Conservation (phyloP, 495 filamentous ascomycete genomes). For the Penicillium herquei region DNA sequence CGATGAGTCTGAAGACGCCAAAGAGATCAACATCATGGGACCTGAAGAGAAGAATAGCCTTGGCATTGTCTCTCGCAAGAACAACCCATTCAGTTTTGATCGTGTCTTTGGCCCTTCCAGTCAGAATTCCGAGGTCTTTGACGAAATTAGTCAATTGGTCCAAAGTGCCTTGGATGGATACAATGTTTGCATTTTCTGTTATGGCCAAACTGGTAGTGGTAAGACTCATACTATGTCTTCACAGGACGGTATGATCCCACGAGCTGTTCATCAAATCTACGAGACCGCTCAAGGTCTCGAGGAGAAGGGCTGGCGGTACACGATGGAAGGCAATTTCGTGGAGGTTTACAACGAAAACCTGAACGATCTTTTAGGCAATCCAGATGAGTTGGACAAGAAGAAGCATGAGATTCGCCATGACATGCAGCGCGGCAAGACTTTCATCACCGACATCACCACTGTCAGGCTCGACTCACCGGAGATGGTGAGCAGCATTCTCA, state of each 20-base stretch:
- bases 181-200: slow-evolving; percentile 99
- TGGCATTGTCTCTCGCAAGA: slow-evolving; percentile 71
- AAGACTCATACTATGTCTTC: slow-evolving; percentile 98
- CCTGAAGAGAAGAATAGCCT: slow-evolving; percentile 81
- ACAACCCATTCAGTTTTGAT: slow-evolving; percentile 86
- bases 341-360: slow-evolving; percentile 99
- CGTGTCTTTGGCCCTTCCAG: slow-evolving; percentile 80
- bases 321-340: slow-evolving; percentile 93
- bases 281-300: slow-evolving; percentile 75
- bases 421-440: slow-evolving; percentile 73
- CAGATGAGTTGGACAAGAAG: slow-evolving; percentile 75
- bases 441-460: slow-evolving; percentile 77
- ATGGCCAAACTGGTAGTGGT: slow-evolving; percentile 94
- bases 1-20: slow-evolving; percentile 69
- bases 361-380: slow-evolving; percentile 82
- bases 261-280: slow-evolving; percentile 90
- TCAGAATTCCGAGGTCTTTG: slow-evolving; percentile 86
- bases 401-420: slow-evolving; percentile 94
- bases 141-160: slow-evolving; percentile 95
- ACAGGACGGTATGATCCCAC: slow-evolving; percentile 90
- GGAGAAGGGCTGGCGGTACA: slow-evolving; percentile 92
- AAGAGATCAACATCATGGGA: slow-evolving; percentile 81
- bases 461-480: slow-evolving; percentile 74
- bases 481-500: slow-evolving; percentile 76
- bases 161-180: slow-evolving; percentile 96